phyloP scores from a whole-genome alignment of 305 asterid species.

The Solanum aculeatissimum region DNA sequence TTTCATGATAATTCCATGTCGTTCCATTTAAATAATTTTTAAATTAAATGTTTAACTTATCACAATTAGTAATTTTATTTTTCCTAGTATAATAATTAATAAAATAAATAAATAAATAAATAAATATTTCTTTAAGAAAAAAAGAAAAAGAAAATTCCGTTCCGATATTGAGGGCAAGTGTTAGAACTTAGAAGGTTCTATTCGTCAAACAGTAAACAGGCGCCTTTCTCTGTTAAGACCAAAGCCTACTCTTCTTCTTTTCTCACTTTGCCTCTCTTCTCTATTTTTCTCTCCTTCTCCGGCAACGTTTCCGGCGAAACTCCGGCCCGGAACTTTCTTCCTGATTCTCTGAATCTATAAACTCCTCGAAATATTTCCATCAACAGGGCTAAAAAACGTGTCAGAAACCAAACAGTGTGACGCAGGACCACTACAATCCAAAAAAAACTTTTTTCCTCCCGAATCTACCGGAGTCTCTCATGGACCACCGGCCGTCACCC shows the following conservation, averaged over 20 bases:
- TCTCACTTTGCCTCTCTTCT: background rate
- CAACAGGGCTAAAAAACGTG: background rate
- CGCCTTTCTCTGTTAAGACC: slow-evolving; percentile 18
- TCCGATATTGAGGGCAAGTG: background rate
- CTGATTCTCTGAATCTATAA: slow-evolving; percentile 1
- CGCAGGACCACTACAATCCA: background rate
- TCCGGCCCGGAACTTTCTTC: background rate
- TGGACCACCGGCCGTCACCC: slow-evolving; percentile 20
- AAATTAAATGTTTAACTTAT: background rate
- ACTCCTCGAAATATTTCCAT: background rate
- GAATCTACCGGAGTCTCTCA: slow-evolving; percentile 32
- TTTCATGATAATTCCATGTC: background rate
- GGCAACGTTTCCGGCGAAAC: background rate
- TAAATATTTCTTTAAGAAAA: background rate
- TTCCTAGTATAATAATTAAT: background rate
- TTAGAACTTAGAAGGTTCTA: slow-evolving; percentile 15
- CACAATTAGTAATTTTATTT: background rate
- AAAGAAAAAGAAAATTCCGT: too few relatives aligned
- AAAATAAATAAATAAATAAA: too few relatives aligned
- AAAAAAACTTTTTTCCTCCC: slow-evolving; percentile 2
- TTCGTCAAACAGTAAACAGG: slow-evolving; percentile 16
- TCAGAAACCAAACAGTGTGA: too few relatives aligned
- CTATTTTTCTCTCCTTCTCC: background rate
- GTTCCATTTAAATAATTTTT: background rate
- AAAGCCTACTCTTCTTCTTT: slow-evolving; percentile 12